These are phyloP conservation scores for Scutellaria minor DNA, from an alignment of 257 asterid species.

Conservation along the genomic window DNA sequence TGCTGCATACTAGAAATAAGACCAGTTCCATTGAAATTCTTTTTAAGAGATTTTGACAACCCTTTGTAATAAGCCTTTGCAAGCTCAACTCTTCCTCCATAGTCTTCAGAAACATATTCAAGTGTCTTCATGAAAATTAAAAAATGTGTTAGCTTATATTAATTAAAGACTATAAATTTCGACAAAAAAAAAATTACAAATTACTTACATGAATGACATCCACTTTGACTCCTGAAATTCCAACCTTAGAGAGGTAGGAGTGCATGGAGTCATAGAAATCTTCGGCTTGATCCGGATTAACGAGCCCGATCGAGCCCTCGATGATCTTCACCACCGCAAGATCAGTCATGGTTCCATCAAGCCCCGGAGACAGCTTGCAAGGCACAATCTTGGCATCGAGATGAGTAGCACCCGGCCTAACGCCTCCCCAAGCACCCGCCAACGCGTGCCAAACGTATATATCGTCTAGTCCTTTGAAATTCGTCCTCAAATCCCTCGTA, in stretches of 20 bases:
- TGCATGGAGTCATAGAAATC: constrained; percentile 75
- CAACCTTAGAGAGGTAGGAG: constrained; percentile 61
- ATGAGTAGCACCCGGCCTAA: constrained; percentile 66
- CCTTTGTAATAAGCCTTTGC: constrained; percentile 76
- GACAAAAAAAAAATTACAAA: too few species aligned
- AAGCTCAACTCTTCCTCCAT: constrained; percentile 74
- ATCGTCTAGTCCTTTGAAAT: constrained; percentile 74
- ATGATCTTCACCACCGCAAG: constrained; percentile 73
- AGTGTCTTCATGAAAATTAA: constrained; percentile 41
- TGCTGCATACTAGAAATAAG: constrained; percentile 80
- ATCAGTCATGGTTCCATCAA: constrained; percentile 70
- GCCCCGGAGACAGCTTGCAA: constrained; percentile 66
- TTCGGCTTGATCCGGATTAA: constrained; percentile 62
- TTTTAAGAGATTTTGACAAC: constrained; percentile 59
- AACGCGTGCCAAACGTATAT: constrained; percentile 78
- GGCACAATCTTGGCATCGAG: constrained; percentile 52
- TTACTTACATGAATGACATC: constrained; percentile 70
- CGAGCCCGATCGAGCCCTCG: constrained; percentile 80
- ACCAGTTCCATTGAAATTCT: constrained; percentile 74
- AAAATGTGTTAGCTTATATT: neutral
- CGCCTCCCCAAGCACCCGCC: constrained; percentile 86
- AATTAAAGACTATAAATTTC: neutral
- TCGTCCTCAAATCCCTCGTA: constrained; percentile 52
- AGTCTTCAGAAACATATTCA: constrained; percentile 62
- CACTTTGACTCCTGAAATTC: constrained; percentile 77